Base-by-base conservation (phyloP, 257 asterid species). In the Salvia splendens region DNA sequence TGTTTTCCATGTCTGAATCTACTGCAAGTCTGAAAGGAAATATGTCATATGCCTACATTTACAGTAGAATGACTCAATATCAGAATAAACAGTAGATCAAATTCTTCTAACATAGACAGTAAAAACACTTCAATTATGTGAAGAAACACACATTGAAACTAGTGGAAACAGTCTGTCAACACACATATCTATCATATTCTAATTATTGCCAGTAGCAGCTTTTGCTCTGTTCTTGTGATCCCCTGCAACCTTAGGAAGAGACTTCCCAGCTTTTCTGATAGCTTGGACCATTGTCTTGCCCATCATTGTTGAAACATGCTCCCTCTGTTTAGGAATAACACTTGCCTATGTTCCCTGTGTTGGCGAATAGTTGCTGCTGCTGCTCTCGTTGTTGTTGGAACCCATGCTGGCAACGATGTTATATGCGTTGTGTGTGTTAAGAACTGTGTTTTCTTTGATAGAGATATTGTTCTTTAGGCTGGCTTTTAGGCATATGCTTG, bases 221-320 rank as follows among this genome's bases (percentile, higher is more conserved):
- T 72, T 72, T 2, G 65, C 61, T 35, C 72, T 72, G 16, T 42
- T 49, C 17, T 55, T 68, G 69, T 72, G 71, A 49, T 57, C 61
- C 68, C 67, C 61, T 40, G 45, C 61, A 20, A 68, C 76, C 5
- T 59, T 53, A 46, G 54, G 63, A 3, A 52, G 46, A 52, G 72
- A 61, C 36, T 67, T 47, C 5, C 46, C 63, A 14, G 56, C 74
- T 7, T 60, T 70, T 0, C 4, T 60, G 1, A 49, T 32, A 43
- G 12, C 56, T 36, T 9, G 17, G 3, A 36, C 71, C 2, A 76
- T 15, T 55, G 58, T 61, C 77, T 73, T 60, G 24, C 35, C 61
- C 71, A 77, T 38, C 75, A 16, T 77, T 12, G 78, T 68, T 2
- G 70, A 68, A 15, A 77, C 76, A 35, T 57, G 41, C 62, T 63